These are phyloP conservation scores for Triangularia verruculosa DNA, from an alignment of 2,329 filamentous ascomycete species.

Conservation along the genomic window DNA sequence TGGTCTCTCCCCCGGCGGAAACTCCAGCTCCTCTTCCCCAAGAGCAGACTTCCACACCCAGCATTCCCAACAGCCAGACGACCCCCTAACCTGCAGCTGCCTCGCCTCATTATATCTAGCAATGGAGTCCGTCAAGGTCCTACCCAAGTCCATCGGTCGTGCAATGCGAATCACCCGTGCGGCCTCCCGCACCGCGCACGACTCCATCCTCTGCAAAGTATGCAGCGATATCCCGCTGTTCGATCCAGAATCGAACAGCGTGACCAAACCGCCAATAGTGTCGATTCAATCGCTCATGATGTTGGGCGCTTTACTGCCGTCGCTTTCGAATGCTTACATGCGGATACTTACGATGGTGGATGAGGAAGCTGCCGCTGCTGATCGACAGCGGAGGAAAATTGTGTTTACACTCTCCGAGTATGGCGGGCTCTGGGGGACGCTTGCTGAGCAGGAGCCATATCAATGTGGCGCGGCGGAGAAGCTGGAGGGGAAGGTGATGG, in stretches of 20 bases:
- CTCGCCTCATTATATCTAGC: constrained; percentile 49
- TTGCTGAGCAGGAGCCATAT: constrained; percentile 27
- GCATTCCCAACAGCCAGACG: constrained; percentile 16
- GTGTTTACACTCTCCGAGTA: constrained; percentile 45
- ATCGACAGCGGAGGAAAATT: constrained; percentile 40
- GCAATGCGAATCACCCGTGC: constrained; percentile 49
- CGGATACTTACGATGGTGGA: constrained; percentile 55
- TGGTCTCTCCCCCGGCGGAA: constrained; percentile 18
- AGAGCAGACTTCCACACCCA: not conserved
- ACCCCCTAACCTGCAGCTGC: constrained; percentile 42
- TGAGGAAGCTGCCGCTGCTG: constrained; percentile 45
- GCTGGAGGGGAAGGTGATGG: constrained; percentile 46
- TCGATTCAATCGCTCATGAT: constrained; percentile 59
- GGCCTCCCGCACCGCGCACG: constrained; percentile 48
- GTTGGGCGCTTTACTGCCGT: constrained; percentile 55
- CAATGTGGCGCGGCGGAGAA: constrained; percentile 30
- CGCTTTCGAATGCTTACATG: constrained; percentile 56
- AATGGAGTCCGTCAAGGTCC: constrained; percentile 47
- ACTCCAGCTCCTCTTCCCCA: not conserved
- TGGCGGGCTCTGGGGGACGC: constrained; percentile 47
- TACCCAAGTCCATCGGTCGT: constrained; percentile 43
- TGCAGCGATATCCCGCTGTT: constrained; percentile 42
- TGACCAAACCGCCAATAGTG: constrained; percentile 41
- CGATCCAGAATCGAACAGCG: constrained; percentile 15
- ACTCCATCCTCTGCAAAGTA: constrained; percentile 48